A percentile compares a stretch with the other conserved stretches of the same genome.
These are phyloP conservation scores for Suhomyces sp. DNA, from an alignment of 805 yeast genomes.

Conservation along the genomic window DNA sequence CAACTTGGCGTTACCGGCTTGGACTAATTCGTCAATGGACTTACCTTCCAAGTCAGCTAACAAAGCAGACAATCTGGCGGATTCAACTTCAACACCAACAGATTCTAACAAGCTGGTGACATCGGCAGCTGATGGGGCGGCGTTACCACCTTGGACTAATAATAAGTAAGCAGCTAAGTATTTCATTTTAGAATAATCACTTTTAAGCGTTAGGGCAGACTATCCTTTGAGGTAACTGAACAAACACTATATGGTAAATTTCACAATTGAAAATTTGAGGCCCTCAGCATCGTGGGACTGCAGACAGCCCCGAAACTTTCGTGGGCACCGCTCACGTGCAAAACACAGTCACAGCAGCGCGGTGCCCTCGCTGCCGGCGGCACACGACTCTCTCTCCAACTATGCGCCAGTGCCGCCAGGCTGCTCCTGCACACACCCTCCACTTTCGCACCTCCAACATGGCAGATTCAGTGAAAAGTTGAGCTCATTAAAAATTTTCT, in stretches of 20 bases:
- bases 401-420: background rate
- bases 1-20: conserved; percentile 94
- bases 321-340: background rate
- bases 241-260: background rate
- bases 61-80: conserved; percentile 76
- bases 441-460: background rate
- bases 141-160: conserved; percentile 95
- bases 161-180: conserved; percentile 99
- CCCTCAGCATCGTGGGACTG: background rate
- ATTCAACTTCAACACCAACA: conserved; percentile 95
- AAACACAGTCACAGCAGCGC: conserved; percentile 6
- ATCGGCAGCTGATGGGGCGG: conserved; percentile 91
- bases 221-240: conserved; percentile 54
- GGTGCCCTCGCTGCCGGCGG: background rate
- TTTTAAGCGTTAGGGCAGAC: conserved; percentile 78
- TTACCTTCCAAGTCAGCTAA: conserved; percentile 91
- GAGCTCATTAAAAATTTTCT: conserved; percentile 11
- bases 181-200: conserved; percentile 85
- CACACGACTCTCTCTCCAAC: background rate
- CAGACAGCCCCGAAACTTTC: background rate
- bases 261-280: conserved; percentile 1
- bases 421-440: background rate
- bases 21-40: conserved; percentile 81
- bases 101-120: conserved; percentile 85
- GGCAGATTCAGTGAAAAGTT: conserved; percentile 4